phyloP scores from a whole-genome alignment of 192 early-diverging fungal genomes.

The Coemansia sp. region DNA sequence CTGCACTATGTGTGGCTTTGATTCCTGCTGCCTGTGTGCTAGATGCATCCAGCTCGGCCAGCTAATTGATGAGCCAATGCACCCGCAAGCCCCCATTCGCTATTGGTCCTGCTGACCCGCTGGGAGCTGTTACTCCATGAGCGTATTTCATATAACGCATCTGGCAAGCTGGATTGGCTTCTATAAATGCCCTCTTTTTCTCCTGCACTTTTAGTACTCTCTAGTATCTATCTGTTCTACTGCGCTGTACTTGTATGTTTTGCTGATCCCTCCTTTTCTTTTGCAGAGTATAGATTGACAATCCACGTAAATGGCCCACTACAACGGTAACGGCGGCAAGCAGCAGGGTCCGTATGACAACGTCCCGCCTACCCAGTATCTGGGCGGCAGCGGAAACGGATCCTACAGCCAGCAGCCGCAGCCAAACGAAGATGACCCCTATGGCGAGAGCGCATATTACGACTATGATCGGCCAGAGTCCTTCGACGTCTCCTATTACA shows the following conservation, averaged over 20 bases:
- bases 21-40: not conserved
- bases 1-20: slow-evolving; percentile 20
- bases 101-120: slow-evolving; percentile 8
- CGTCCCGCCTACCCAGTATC: slow-evolving; percentile 53
- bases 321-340: slow-evolving; percentile 26
- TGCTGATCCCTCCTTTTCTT: slow-evolving; percentile 7
- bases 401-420: slow-evolving; percentile 15
- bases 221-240: not conserved
- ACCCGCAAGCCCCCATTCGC: slow-evolving; percentile 6
- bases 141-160: no score
- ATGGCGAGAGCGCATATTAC: slow-evolving; percentile 45
- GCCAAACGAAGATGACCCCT: slow-evolving; percentile 44
- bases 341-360: slow-evolving; percentile 44
- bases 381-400: slow-evolving; percentile 34
- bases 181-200: no score
- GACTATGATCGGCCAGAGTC: slow-evolving; percentile 55
- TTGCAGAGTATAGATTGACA: slow-evolving; percentile 4
- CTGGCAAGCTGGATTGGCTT: no score
- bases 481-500: slow-evolving; percentile 59
- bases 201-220: no score
- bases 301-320: slow-evolving; percentile 30
- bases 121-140: slow-evolving; percentile 1
- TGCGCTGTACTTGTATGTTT: not conserved
- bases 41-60: slow-evolving; percentile 11
- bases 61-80: slow-evolving; percentile 5